These are phyloP conservation scores for Teunomyces atbi DNA, from an alignment of 805 yeast genomes.

Conservation along the genomic window DNA sequence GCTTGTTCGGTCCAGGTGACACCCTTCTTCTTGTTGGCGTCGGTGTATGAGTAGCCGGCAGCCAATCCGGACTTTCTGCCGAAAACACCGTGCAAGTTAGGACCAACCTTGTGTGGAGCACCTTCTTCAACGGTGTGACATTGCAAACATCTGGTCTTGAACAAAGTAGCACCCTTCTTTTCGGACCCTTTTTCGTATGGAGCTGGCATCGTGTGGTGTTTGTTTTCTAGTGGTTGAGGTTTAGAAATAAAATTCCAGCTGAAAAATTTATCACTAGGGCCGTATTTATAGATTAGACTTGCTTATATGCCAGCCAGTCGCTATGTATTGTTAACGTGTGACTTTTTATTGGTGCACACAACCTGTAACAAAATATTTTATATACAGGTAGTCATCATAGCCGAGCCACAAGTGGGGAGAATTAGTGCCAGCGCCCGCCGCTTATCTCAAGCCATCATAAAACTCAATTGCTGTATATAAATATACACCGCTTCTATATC, in stretches of 20 bases:
- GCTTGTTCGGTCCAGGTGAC: slow-evolving; percentile 84
- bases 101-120: slow-evolving; percentile 99
- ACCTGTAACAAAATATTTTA: background rate
- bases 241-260: background rate
- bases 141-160: slow-evolving; percentile 98
- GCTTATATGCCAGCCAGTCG: slow-evolving; percentile 6
- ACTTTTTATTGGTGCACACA: slow-evolving; percentile 11
- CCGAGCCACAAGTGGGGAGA: no score
- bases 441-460: background rate
- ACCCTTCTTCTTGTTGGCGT: slow-evolving; percentile 96
- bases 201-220: slow-evolving; percentile 39
- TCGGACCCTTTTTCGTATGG: slow-evolving; percentile 41
- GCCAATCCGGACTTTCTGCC: slow-evolving; percentile 93
- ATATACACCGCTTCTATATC: no score
- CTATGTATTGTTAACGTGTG: slow-evolving; percentile 10
- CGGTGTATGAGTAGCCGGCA: slow-evolving; percentile 93
- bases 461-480: no score
- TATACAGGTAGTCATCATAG: slow-evolving; percentile 2
- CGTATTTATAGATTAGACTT: slow-evolving; percentile 5
- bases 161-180: slow-evolving; percentile 92
- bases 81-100: slow-evolving; percentile 92
- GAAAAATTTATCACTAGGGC: background rate
- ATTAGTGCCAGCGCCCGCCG: background rate
- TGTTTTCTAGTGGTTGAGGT: background rate
- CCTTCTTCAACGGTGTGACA: slow-evolving; percentile 97